Evolutionary conservation across 257 asterid species (phyloP).

Genomic region (Oldenlandia corymbosa): DNA sequence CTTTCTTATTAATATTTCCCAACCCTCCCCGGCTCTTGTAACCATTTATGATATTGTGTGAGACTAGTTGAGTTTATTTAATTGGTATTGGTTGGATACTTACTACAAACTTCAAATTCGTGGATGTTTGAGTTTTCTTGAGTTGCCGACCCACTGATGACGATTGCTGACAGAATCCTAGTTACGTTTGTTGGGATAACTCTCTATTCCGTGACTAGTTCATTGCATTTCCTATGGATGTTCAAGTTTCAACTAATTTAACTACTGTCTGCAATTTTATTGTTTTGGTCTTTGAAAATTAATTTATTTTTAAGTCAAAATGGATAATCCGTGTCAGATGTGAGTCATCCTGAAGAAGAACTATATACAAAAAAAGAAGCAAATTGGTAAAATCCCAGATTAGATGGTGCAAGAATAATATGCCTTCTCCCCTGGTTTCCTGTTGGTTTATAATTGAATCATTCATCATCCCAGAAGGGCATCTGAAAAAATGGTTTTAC

Average conservation of each 20-base stretch:
- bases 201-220: background rate
- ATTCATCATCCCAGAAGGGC: constrained; percentile 43
- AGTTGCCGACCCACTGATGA: background rate
- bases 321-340: background rate
- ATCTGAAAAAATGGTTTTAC: constrained; percentile 40
- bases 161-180: background rate
- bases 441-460: constrained; percentile 51
- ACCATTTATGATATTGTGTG: too few relatives aligned
- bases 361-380: background rate
- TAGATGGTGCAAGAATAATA: constrained; percentile 19
- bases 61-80: too few relatives aligned
- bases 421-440: constrained; percentile 32
- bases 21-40: too few relatives aligned
- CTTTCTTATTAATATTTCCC: too few relatives aligned
- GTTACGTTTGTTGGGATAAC: background rate
- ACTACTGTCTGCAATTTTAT: constrained; percentile 11
- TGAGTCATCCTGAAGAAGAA: too few relatives aligned
- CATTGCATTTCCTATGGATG: background rate
- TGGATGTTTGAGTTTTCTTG: too few relatives aligned
- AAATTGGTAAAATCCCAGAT: background rate
- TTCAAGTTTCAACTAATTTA: constrained; percentile 11
- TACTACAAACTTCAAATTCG: too few relatives aligned
- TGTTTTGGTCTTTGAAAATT: background rate
- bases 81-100: too few relatives aligned
- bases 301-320: background rate